These are phyloP conservation scores for Physocladia obscura DNA, from an alignment of 192 early-diverging fungal species.

Conservation along the genomic window DNA sequence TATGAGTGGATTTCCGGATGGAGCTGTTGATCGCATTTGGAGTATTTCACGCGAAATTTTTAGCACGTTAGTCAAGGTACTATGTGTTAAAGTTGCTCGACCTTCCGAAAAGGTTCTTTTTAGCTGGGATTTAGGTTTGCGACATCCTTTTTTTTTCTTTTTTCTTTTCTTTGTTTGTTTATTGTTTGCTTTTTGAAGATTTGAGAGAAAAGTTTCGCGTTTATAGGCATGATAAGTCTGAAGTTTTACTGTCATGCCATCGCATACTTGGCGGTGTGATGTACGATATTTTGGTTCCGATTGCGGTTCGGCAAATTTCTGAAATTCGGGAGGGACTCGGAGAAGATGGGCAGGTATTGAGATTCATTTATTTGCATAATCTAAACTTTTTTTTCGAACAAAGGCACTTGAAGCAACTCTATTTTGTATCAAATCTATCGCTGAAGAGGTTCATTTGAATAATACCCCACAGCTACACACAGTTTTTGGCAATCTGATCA, in stretches of 20 bases:
- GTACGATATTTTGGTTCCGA: conserved; percentile 23
- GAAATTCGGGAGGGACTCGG: conserved; percentile 20
- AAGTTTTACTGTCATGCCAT: conserved; percentile 30
- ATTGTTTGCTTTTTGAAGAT: conserved; percentile 22
- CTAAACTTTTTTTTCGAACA: background rate
- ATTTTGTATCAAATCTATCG: conserved; percentile 34
- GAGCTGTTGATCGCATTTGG: conserved; percentile 6
- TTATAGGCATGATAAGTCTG: conserved; percentile 33
- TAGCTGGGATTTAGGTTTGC: conserved; percentile 29
- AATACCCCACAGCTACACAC: conserved; percentile 12
- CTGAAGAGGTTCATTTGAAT: conserved; percentile 25
- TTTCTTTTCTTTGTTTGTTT: background rate
- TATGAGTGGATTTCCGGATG: conserved; percentile 19
- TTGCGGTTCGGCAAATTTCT: conserved; percentile 12
- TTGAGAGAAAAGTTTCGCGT: conserved; percentile 33
- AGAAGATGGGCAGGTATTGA: conserved; percentile 34
- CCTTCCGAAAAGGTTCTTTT: conserved; percentile 30
- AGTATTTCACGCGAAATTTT: conserved; percentile 21
- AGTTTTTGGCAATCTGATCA: conserved; percentile 31
- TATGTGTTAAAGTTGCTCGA: conserved; percentile 23
- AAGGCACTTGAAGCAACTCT: conserved; percentile 37
- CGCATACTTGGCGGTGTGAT: conserved; percentile 27
- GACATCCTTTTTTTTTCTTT: background rate
- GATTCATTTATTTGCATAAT: too few relatives aligned
- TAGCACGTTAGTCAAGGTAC: conserved; percentile 23